Evolutionary conservation across 768 basidiomycete genomes (phyloP).

Genomic region (Russula abietina): DNA sequence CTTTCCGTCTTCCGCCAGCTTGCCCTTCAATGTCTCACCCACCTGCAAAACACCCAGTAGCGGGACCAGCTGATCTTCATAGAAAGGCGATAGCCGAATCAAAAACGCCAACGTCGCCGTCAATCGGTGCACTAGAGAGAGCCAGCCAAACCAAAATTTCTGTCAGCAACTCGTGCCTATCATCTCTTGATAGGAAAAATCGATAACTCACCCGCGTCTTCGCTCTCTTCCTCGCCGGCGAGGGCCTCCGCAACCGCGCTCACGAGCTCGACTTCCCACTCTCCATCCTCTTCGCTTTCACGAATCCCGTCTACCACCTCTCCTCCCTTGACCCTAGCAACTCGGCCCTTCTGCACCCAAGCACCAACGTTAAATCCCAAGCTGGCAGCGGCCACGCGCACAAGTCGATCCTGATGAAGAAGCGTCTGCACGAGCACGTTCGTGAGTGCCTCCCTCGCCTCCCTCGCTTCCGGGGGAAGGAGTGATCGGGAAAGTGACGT

Average conservation of each 20-base stretch:
- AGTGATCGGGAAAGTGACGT: conserved; percentile 37
- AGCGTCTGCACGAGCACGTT: conserved; percentile 58
- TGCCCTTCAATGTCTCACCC: conserved; percentile 48
- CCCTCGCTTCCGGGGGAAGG: conserved; percentile 33
- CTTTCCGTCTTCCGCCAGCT: conserved; percentile 45
- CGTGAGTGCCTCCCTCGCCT: conserved; percentile 39
- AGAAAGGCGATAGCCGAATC: conserved; percentile 67
- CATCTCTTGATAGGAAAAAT: too few relatives aligned
- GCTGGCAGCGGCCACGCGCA: conserved; percentile 77
- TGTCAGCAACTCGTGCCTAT: neutral
- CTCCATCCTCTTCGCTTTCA: conserved; percentile 53
- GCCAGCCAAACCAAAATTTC: neutral
- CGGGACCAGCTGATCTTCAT: conserved; percentile 45
- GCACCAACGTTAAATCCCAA: conserved; percentile 71
- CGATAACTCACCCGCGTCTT: conserved; percentile 66
- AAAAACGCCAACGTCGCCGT: conserved; percentile 72
- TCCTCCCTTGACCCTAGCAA: conserved; percentile 38
- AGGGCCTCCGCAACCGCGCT: conserved; percentile 81
- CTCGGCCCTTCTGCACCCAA: conserved; percentile 55
- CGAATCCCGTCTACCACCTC: conserved; percentile 30
- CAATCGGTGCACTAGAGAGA: conserved; percentile 65
- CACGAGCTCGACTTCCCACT: conserved; percentile 81
- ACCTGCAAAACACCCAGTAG: conserved; percentile 71
- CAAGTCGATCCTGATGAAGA: conserved; percentile 57
- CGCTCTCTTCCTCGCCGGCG: conserved; percentile 59